Evolutionary conservation across 768 basidiomycete genomes (phyloP), one percentile per base, ranked within the genome.

Genomic region (Collybia mongolica): DNA sequence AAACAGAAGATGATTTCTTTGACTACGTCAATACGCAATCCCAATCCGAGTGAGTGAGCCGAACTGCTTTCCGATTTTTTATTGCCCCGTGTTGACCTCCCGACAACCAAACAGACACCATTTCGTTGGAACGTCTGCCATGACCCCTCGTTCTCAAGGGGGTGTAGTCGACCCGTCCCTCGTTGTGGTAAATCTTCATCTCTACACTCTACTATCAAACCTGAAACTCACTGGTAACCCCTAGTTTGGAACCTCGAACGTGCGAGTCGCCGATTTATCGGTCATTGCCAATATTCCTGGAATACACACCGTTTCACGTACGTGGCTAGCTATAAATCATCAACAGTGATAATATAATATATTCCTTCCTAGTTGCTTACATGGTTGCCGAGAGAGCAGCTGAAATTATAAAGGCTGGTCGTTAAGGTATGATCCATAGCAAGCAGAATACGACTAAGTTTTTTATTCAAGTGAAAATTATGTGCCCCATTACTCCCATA

Each of bases 61-160:
- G n/a, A n/a, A n/a, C n/a, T n/a, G n/a, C n/a, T 19, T 2, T 18
- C 18, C 12, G 6, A 28, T 18, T 11, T 6, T n/a, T n/a, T 32
- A 35, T 6, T 24, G 15, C 14, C 9, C 14, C 2, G 23, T 18
- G 29, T 15, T n/a, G 14, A 17, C 19, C 7, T 17, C 7, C 14
- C 18, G 14, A 39, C 42, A 15, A 24, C 17, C 17, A 9, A n/a
- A 39, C 24, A 55, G 54, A 35, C 54, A 55, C 37, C 54, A 55
- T 15, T 55, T 55, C 28, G 54, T 55, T 26, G 54, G 54, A 12
- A 55, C 54, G 18, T 45, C 54, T 39, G 54, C 54, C 1, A 55
- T 55, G 54, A 46, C 51, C 6, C 54, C 54, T 14, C 54, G 51
- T 6, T 52, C 54, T 4, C 39, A 52, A 52, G 48, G 54, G 15